Evolutionary conservation across 1,284 basidiomycete genomes (phyloP), one percentile per base, ranked within the genome.

Genomic region (Melampsora abietis-canadensis): DNA sequence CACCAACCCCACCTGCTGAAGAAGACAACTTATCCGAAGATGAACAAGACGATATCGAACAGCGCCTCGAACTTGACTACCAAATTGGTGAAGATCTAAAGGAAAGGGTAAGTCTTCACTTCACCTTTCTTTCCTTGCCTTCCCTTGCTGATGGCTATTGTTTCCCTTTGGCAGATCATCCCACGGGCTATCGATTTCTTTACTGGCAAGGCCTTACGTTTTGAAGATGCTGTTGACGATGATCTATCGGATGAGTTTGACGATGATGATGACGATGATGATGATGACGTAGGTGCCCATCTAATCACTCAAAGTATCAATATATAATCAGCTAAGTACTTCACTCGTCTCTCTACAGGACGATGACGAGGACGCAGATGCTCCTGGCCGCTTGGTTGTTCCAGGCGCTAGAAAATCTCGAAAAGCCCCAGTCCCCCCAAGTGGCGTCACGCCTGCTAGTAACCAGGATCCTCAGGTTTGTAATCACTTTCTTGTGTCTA

Each of bases 31-130:
- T 75, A n/a, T 64, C 72, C 12, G 72, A 75, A 54, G 65, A 62
- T 6, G 64, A 75, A 51, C 72, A 75, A n/a, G 72, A 75, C 40
- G 72, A 75, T 4, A 75, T 75, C 37, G 72, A 75, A 67, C 64
- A 75, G 40, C 64, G 65, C 8, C 48, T 75, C 31, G 72, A 75
- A 31, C 47, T 75, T 2, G 72, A 75, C 48, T 75, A 75, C 30
- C 72, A 75, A 40, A 75, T 75, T 47, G 72, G 72, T 19, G 72
- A 75, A 67, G 72, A 75, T 62, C 31, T 75, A 44, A 75, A 75
- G 48, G 72, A 75, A 40, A 47, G 72, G 5, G 72, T 75, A 40
- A 54, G 72, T 34, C 19, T 17, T 48, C 4, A n/a, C 21, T 30
- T 19, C 14, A 27, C 40, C 40, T 27, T n/a, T 15, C 14, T 31